Evolutionary conservation across 805 yeast species (phyloP).

Genomic region (Danielia oregonensis): DNA sequence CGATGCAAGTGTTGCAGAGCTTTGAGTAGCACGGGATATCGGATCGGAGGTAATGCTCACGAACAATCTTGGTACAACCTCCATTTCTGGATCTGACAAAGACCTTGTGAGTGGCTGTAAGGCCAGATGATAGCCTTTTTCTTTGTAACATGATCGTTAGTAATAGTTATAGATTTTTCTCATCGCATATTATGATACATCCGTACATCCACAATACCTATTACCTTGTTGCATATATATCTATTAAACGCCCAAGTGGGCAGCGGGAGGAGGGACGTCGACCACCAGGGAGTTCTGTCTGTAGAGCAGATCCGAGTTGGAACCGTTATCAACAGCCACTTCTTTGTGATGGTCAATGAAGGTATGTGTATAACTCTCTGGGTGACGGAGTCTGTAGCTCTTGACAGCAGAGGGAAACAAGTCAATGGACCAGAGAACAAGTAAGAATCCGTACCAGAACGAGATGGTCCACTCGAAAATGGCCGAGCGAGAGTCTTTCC

Average conservation of each 20-base stretch:
- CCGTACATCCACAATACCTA: too few relatives aligned
- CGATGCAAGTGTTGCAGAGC: constrained; percentile 60
- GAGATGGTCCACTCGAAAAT: constrained; percentile 82
- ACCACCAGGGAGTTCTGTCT: background rate
- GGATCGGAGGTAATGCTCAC: constrained; percentile 89
- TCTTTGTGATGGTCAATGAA: constrained; percentile 12
- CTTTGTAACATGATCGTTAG: constrained; percentile 15
- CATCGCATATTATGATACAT: background rate
- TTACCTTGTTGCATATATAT: too few relatives aligned
- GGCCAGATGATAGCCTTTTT: constrained; percentile 38
- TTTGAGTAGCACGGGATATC: constrained; percentile 90
- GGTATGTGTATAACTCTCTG: constrained; percentile 19
- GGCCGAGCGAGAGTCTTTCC: constrained; percentile 48
- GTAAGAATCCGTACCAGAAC: constrained; percentile 76
- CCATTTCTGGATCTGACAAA: constrained; percentile 90
- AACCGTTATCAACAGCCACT: background rate
- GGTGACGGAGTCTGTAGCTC: constrained; percentile 27
- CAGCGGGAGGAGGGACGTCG: background rate
- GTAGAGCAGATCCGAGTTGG: too few relatives aligned
- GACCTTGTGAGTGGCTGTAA: constrained; percentile 78
- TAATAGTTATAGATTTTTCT: background rate
- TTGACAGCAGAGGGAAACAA: constrained; percentile 57
- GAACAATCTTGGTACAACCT: constrained; percentile 81
- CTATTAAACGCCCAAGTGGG: too few relatives aligned
- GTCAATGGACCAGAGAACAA: constrained; percentile 63